Evolutionary conservation across 176 grass and related monocot genomes (phyloP).

Genomic region (Phoenix roebelenii): DNA sequence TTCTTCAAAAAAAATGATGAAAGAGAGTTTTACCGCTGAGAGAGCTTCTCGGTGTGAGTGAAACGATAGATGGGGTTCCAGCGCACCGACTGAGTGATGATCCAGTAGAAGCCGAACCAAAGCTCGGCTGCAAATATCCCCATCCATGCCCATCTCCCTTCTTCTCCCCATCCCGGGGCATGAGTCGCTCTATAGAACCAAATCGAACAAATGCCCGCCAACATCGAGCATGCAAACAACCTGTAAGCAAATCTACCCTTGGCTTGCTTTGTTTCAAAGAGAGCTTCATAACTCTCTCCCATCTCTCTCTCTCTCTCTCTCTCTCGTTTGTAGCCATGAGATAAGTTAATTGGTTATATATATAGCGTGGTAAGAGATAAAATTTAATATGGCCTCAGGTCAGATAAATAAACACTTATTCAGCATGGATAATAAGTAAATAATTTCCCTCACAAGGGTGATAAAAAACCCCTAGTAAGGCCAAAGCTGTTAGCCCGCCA

Average conservation of each 20-base stretch:
- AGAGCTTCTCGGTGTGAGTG: slow-evolving; percentile 49
- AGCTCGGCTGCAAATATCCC: slow-evolving; percentile 57
- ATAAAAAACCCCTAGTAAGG: too few species aligned
- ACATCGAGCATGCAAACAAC: slow-evolving; percentile 39
- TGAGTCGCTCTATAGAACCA: slow-evolving; percentile 60
- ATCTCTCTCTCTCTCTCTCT: slow-evolving; percentile 9
- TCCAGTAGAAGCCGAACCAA: slow-evolving; percentile 73
- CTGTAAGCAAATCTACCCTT: slow-evolving; percentile 38
- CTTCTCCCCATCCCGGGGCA: slow-evolving; percentile 26
- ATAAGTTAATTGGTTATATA: too few species aligned
- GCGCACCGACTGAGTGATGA: slow-evolving; percentile 57
- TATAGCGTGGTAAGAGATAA: too few species aligned
- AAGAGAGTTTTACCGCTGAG: slow-evolving; percentile 16
- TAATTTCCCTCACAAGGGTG: too few species aligned
- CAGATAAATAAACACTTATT: too few species aligned
- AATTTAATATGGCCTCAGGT: too few species aligned
- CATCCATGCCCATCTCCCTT: slow-evolving; percentile 39
- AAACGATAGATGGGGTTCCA: slow-evolving; percentile 47
- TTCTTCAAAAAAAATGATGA: too few species aligned
- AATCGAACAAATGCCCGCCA: slow-evolving; percentile 34
- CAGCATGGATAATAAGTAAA: too few species aligned
- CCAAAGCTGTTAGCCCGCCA: too few species aligned
- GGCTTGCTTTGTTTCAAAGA: slow-evolving; percentile 40
- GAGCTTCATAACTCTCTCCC: slow-evolving; percentile 19
- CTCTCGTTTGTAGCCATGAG: too few species aligned